Evolutionary conservation across 2,329 filamentous ascomycete genomes (phyloP).

Genomic region (Cercospora sp.): DNA sequence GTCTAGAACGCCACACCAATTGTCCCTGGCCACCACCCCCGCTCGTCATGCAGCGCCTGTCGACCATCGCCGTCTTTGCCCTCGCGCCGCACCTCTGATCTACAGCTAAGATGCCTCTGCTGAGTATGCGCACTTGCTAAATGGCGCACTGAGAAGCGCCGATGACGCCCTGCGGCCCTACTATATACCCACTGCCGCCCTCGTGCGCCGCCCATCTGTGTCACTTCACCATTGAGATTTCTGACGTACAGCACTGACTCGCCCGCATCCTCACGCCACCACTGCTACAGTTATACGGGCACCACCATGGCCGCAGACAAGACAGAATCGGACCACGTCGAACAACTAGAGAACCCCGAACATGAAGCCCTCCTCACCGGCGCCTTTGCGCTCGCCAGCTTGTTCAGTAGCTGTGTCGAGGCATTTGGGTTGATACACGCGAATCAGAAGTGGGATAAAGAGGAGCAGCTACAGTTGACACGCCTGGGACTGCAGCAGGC

Average conservation of each 20-base stretch:
- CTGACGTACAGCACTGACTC: not conserved
- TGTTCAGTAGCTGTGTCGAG: conserved; percentile 52
- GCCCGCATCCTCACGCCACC: not conserved
- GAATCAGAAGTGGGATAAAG: conserved; percentile 45
- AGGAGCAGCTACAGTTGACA: conserved; percentile 47
- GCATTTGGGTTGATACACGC: conserved; percentile 51
- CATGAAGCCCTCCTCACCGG: conserved; percentile 41
- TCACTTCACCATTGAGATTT: not conserved
- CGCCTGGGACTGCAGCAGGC: conserved; percentile 51
- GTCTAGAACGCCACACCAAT: conserved; percentile 20
- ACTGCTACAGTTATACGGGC: not conserved
- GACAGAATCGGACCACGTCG: conserved; percentile 28
- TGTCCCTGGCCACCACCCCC: not conserved
- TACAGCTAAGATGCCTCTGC: not conserved
- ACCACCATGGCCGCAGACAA: conserved; percentile 28
- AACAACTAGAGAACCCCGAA: conserved; percentile 29
- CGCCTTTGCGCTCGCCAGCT: conserved; percentile 46
- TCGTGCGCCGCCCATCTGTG: not conserved
- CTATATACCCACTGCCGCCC: not conserved
- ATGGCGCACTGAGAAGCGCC: conserved; percentile 6
- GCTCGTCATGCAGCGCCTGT: conserved; percentile 2
- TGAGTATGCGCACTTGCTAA: not conserved
- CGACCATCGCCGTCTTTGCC: not conserved
- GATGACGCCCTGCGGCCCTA: conserved; percentile 2
- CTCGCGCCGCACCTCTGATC: not conserved